Evolutionary conservation across 352 stramenopile species (phyloP), one percentile per base, ranked within the genome.

Genomic region (Peronosclerospora sorghi): DNA sequence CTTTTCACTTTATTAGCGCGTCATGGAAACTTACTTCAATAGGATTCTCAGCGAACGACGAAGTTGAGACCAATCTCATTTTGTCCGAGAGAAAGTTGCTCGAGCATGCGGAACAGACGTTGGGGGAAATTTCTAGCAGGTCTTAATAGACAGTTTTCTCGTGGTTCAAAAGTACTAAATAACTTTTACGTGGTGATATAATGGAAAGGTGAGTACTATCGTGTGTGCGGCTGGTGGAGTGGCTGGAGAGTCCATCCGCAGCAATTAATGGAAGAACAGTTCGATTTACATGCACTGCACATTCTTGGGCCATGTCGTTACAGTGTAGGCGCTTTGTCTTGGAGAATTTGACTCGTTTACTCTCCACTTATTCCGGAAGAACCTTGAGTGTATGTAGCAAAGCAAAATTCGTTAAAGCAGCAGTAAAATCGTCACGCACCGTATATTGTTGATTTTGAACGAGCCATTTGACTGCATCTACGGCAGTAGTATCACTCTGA

Each of bases 171-270:
- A 34, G 44, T 24, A 19, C 17, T 35, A 1, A 17, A 30, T 12
- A 13, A 18, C 13, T n/a, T 14, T 65, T 1, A 47, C 21, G 35
- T 47, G 14, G 4, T 20, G 29, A 26, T 21, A 79, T 60, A 75
- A 65, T 37, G 75, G 74, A 0, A 64, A 68, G 32, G 53, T 89
- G 29, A 77, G 89, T 44, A 79, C 75, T 0, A 71, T 94, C 1
- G 70, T 94, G 23, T 92, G 77, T 50, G 65, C 77, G 15, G 81
- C 81, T 27, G 81, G 81, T 12, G 81, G 81, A 4, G 92, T 79
- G 82, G 72, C 75, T 18, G 75, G 76, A 14, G 79, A 76, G 13
- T 26, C 21, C 21, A 26, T 26, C 21, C 21, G 21, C 21, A n/a
- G n/a, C n/a, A n/a, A n/a, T n/a, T n/a, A n/a, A n/a, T n/a, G n/a